Evolutionary conservation across 805 yeast genomes (phyloP), one percentile per base, ranked within the genome.

Genomic region (Candida cerambycidarum): DNA sequence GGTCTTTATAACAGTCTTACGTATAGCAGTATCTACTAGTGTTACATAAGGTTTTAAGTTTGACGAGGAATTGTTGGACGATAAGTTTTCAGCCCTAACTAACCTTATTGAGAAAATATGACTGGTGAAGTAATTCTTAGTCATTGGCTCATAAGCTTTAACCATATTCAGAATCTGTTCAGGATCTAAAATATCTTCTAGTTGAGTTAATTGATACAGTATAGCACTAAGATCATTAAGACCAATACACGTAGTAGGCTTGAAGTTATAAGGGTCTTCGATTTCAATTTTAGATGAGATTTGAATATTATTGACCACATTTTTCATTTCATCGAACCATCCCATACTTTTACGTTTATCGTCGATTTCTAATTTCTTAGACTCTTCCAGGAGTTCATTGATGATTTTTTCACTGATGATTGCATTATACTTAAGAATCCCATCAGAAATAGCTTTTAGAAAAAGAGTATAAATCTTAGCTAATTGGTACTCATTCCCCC

Each of bases 221-320:
- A 79, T 70, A 9, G 76, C 73, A 1, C 78, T 70, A 8, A 89
- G 55, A 53, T 89, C 80, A 59, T 85, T 86, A 46, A 88, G 65
- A n/a, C 84, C 80, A n/a, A 85, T 78, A 61, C 95, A 87, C 0
- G 89, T 81, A 41, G 75, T 71, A 5, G 72, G 65, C 44, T 73
- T 69, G 63, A 84, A 84, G 33, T 76, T 73, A 54, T 72, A 81
- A 0, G 89, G 83, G 12, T 71, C 74, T 42, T 58, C 61, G 2
- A 51, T 49, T 5, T 62, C 65, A 4, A 67, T 42, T 33, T 67
- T 69, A 3, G 65, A 57, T 16, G 69, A 61, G 19, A 62, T 60
- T 30, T 68, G 71, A 18, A 67, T 64, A 39, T 63, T 66, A 37
- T 61, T 58, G 0, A 81, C 73, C 1, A 75, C 81, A 39, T 70